A percentile compares a stretch with the other conserved stretches of the same genome.
These are phyloP conservation scores for Phytopythium kandeliae DNA, from an alignment of 352 stramenopile species.

Conservation along the genomic window DNA sequence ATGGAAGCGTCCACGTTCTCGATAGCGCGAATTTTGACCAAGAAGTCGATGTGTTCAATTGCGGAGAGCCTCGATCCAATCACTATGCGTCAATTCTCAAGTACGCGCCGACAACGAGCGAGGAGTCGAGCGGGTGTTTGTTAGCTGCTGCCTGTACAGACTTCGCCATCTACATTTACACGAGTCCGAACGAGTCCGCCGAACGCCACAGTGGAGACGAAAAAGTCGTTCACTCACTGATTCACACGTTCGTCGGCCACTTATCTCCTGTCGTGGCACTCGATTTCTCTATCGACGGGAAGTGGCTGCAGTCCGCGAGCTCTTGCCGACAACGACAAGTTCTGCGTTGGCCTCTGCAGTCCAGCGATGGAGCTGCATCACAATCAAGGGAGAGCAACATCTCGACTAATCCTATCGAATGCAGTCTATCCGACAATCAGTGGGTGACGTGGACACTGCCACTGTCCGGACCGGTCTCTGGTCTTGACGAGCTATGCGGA, in stretches of 20 bases:
- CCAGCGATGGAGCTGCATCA: conserved; percentile 2
- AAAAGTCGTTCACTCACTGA: conserved; percentile 26
- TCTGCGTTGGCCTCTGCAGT: conserved; percentile 52
- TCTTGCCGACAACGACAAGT: conserved; percentile 50
- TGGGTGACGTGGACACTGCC: conserved; percentile 51
- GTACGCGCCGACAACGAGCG: conserved; percentile 29
- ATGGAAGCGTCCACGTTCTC: conserved; percentile 36
- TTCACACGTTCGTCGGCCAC: conserved; percentile 58
- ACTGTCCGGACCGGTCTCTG: conserved; percentile 47
- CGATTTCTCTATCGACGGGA: conserved; percentile 56
- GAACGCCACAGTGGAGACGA: conserved; percentile 1
- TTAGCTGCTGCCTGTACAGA: conserved; percentile 55
- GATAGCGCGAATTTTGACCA: conserved; percentile 18
- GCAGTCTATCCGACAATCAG: conserved; percentile 25
- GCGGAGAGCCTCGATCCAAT: conserved; percentile 1
- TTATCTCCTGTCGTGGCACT: conserved; percentile 52
- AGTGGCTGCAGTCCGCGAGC: conserved; percentile 64
- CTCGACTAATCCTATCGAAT: conserved; percentile 4
- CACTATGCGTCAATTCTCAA: conserved; percentile 22
- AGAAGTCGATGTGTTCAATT: conserved; percentile 15
- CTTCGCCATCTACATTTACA: conserved; percentile 75
- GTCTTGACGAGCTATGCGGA: conserved; percentile 32
- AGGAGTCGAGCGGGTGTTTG: conserved; percentile 12
- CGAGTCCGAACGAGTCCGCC: neutral
- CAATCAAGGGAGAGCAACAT: neutral